Evolutionary conservation across 1,284 basidiomycete genomes (phyloP).

Genomic region (Ceratobasidium sp.): DNA sequence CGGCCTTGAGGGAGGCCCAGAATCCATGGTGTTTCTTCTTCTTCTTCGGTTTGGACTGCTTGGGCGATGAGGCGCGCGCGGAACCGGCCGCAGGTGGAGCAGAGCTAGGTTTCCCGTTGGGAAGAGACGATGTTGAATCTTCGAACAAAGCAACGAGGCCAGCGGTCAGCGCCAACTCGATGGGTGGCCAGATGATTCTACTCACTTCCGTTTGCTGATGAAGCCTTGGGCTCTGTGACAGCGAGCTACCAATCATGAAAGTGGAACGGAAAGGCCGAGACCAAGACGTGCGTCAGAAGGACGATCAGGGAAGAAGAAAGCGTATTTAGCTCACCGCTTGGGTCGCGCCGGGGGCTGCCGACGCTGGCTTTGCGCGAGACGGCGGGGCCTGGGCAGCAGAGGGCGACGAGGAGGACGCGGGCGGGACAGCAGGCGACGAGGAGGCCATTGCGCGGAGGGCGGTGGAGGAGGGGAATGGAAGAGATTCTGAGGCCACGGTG

Average conservation of each 20-base stretch:
- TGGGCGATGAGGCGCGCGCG: conserved; percentile 35
- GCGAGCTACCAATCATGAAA: neutral
- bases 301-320: conserved; percentile 24
- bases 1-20: conserved; percentile 36
- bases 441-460: conserved; percentile 33
- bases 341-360: conserved; percentile 10
- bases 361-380: conserved; percentile 8
- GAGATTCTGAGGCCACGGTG: neutral
- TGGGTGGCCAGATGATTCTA: neutral
- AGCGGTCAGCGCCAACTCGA: conserved; percentile 7
- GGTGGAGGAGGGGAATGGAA: conserved; percentile 37
- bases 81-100: conserved; percentile 43
- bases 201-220: conserved; percentile 21
- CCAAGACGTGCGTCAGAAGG: conserved; percentile 27
- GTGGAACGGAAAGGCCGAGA: neutral
- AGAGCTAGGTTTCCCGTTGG: conserved; percentile 8
- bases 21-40: conserved; percentile 43
- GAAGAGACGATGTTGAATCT: conserved; percentile 40
- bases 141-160: neutral
- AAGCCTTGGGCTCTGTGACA: conserved; percentile 10
- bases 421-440: conserved; percentile 14
- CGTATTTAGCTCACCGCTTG: conserved; percentile 34
- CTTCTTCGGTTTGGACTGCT: conserved; percentile 40
- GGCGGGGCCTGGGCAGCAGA: conserved; percentile 4
- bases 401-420: conserved; percentile 22